Percentiles rank a stretch among this genome's conserved stretches.
These are phyloP conservation scores for Colletotrichum sp. DNA, from an alignment of 2,329 filamentous ascomycete genomes.

Conservation along the genomic window DNA sequence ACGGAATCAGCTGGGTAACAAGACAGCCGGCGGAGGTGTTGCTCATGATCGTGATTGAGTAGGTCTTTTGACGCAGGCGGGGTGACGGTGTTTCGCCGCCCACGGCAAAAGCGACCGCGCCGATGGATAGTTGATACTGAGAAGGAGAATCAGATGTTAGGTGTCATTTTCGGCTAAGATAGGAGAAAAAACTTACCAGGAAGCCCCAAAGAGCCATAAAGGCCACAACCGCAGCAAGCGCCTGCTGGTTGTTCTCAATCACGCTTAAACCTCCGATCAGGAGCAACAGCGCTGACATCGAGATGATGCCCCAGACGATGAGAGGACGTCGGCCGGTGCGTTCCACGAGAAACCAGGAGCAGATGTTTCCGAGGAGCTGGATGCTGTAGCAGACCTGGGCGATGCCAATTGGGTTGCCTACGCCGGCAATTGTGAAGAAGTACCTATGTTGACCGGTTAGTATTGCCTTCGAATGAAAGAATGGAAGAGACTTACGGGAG, in stretches of 20 bases:
- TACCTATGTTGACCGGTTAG: constrained; percentile 42
- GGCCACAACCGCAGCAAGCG: not conserved
- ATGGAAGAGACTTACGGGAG: not conserved
- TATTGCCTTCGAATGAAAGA: not conserved
- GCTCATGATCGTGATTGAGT: constrained; percentile 11
- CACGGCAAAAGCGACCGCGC: not conserved
- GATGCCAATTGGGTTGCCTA: constrained; percentile 40
- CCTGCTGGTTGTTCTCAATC: not conserved
- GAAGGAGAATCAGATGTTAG: not conserved
- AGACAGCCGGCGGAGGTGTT: not conserved
- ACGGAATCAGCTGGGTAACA: constrained; percentile 24
- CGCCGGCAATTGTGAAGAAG: constrained; percentile 42
- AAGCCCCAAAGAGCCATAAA: constrained; percentile 14
- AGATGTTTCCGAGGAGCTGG: constrained; percentile 43
- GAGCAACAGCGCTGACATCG: not conserved
- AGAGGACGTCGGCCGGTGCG: constrained; percentile 38
- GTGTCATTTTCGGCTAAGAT: constrained; percentile 65
- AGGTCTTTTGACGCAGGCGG: constrained; percentile 10
- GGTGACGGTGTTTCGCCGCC: constrained; percentile 4
- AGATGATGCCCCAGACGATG: constrained; percentile 35
- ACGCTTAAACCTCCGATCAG: constrained; percentile 39
- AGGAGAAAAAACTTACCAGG: constrained; percentile 44
- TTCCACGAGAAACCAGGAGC: constrained; percentile 42
- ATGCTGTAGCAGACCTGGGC: constrained; percentile 46
- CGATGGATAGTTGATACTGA: constrained; percentile 9